A percentile compares a stretch with the other conserved stretches of the same genome.
Conservation (phyloP, 768 basidiomycete genomes). For the Leccinum longicurvipes region DNA sequence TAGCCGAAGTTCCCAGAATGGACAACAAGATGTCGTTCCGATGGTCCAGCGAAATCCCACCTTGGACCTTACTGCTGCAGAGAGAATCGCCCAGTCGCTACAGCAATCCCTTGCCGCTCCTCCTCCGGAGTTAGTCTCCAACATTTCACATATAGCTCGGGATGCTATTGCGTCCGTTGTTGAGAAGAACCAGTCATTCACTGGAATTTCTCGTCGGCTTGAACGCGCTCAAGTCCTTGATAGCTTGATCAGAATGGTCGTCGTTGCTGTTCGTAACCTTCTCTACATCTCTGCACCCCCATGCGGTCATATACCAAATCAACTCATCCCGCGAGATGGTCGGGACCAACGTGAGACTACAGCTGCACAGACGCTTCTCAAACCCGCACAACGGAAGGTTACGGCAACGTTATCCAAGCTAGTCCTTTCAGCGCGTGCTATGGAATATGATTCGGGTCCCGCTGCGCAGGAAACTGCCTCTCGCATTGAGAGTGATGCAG, state of each 20-base stretch:
- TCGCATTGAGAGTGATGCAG: conserved; percentile 72
- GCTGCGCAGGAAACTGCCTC: conserved; percentile 58
- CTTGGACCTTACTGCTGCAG: conserved; percentile 58
- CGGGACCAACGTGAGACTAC: conserved; percentile 44
- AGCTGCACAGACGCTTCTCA: conserved; percentile 57
- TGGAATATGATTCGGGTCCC: conserved; percentile 74
- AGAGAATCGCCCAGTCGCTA: conserved; percentile 62
- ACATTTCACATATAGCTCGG: conserved; percentile 57
- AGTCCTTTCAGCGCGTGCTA: conserved; percentile 86
- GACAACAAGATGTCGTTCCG: conserved; percentile 18
- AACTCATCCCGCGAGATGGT: conserved; percentile 47
- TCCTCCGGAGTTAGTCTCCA: conserved; percentile 54
- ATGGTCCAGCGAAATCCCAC: conserved; percentile 19
- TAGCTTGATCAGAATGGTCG: conserved; percentile 56
- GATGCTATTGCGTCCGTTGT: conserved; percentile 62
- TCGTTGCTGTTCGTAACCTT: conserved; percentile 72
- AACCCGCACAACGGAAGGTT: conserved; percentile 80
- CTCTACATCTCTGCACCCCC: conserved; percentile 65
- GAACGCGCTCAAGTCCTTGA: conserved; percentile 63
- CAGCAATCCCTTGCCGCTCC: conserved; percentile 58
- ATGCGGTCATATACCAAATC: conserved; percentile 57
- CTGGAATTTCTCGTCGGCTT: conserved; percentile 41
- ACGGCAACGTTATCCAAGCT: conserved; percentile 88
- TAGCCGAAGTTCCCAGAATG: conserved; percentile 32
- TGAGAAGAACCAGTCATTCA: conserved; percentile 49